Evolutionary conservation across 228 moss, liverwort and hornwort genomes (phyloP).

Genomic region (Sphagnum magellanicum): DNA sequence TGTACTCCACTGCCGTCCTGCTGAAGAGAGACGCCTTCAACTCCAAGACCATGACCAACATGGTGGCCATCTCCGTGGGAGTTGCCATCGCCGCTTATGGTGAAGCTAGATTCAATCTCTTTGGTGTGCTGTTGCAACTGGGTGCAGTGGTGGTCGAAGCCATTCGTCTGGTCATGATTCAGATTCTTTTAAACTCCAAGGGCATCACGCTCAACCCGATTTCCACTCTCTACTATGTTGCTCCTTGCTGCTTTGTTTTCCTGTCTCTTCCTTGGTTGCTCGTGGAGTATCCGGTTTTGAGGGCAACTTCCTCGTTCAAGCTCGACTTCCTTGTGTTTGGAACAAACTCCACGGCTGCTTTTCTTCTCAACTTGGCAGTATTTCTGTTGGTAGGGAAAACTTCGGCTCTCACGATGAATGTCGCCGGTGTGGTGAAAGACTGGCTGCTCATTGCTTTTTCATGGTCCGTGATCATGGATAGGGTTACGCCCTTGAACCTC

Average conservation of each 20-base stretch:
- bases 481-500: conserved; percentile 45
- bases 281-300: conserved; percentile 36
- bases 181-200: conserved; percentile 53
- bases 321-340: conserved; percentile 46
- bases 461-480: conserved; percentile 53
- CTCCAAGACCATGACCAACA: conserved; percentile 52
- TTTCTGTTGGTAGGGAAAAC: conserved; percentile 60
- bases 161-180: conserved; percentile 43
- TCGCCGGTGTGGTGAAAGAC: conserved; percentile 58
- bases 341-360: conserved; percentile 43
- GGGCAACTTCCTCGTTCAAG: conserved; percentile 18
- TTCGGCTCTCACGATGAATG: conserved; percentile 62
- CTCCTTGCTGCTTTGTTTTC: conserved; percentile 55
- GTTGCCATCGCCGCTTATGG: conserved; percentile 59
- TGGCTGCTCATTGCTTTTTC: conserved; percentile 61
- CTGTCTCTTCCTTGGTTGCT: conserved; percentile 43
- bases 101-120: conserved; percentile 43
- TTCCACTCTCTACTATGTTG: conserved; percentile 49
- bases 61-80: conserved; percentile 50
- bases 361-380: conserved; percentile 50
- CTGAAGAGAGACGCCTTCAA: conserved; percentile 56
- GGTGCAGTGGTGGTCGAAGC: conserved; percentile 53
- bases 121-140: conserved; percentile 51
- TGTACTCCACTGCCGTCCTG: conserved; percentile 49
- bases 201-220: conserved; percentile 60